Percentiles rank a stretch among this genome's conserved stretches.
phyloP scores from a whole-genome alignment of 129 eudicot species.

The Cynara cardunculus region DNA sequence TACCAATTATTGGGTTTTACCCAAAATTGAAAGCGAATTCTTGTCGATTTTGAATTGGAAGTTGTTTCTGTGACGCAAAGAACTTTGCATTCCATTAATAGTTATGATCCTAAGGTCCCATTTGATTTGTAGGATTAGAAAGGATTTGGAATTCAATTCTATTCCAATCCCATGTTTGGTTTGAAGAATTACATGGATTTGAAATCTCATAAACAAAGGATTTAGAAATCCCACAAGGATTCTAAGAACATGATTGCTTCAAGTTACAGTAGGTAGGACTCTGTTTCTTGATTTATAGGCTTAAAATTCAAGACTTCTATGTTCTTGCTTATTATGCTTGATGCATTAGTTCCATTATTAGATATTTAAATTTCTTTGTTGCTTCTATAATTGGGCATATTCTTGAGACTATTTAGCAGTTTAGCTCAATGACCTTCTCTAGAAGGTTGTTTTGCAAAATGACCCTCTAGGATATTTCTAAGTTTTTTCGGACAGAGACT shows the following conservation, averaged over 20 bases:
- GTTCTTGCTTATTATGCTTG: not conserved
- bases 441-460: not conserved
- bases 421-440: not conserved
- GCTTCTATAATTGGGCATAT: not conserved
- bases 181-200: too few species aligned
- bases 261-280: not conserved
- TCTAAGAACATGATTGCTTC: not conserved
- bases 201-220: too few species aligned
- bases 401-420: not conserved
- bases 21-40: not conserved
- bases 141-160: too few species aligned
- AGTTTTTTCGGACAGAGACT: not conserved
- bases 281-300: not conserved
- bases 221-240: too few species aligned
- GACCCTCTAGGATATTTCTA: not conserved
- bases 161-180: too few species aligned
- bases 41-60: not conserved
- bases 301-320: not conserved
- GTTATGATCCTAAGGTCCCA: not conserved
- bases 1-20: not conserved
- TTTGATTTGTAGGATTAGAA: too few species aligned
- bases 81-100: not conserved
- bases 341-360: not conserved
- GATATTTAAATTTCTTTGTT: not conserved
- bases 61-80: slow-evolving; percentile 12